These are phyloP conservation scores for Cutaneotrichosporon sp. DNA, from an alignment of 1,284 basidiomycete genomes.

Conservation along the genomic window DNA sequence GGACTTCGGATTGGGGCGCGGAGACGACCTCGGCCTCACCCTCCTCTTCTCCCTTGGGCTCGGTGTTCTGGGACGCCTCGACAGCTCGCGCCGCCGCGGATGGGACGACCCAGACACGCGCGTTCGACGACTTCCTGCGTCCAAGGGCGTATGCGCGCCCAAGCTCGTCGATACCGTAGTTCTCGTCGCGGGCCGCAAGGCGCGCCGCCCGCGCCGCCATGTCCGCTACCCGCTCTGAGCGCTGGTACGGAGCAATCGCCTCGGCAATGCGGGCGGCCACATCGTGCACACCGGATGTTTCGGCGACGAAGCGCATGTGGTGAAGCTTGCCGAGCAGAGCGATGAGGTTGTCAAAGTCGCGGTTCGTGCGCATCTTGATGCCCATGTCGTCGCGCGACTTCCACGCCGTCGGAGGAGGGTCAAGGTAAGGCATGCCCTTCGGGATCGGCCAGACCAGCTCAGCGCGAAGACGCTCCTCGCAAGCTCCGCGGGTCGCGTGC, in stretches of 20 bases:
- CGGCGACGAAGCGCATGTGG: slow-evolving; percentile 64
- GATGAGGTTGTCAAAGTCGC: slow-evolving; percentile 66
- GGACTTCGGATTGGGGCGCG: slow-evolving; percentile 57
- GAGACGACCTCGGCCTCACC: slow-evolving; percentile 3
- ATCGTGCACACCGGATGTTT: slow-evolving; percentile 59
- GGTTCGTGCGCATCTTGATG: slow-evolving; percentile 63
- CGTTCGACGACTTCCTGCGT: slow-evolving; percentile 76
- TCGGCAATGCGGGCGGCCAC: slow-evolving; percentile 57
- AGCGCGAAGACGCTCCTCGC: slow-evolving; percentile 59
- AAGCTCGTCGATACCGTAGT: slow-evolving; percentile 60
- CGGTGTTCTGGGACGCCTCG: background rate
- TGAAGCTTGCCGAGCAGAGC: slow-evolving; percentile 67
- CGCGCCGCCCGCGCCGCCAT: background rate
- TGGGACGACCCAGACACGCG: slow-evolving; percentile 92
- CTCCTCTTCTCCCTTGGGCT: background rate
- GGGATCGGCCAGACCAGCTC: slow-evolving; percentile 74
- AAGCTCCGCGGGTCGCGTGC: slow-evolving; percentile 60
- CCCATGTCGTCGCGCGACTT: slow-evolving; percentile 60
- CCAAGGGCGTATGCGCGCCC: slow-evolving; percentile 80
- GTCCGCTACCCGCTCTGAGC: slow-evolving; percentile 21
- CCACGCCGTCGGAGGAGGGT: slow-evolving; percentile 60
- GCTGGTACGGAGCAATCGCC: slow-evolving; percentile 63
- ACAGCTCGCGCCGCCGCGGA: slow-evolving; percentile 47
- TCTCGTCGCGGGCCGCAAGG: slow-evolving; percentile 17
- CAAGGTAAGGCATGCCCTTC: slow-evolving; percentile 59